Evolutionary conservation across 2,329 filamentous ascomycete species (phyloP).

Genomic region (Paecilomyces variotii): DNA sequence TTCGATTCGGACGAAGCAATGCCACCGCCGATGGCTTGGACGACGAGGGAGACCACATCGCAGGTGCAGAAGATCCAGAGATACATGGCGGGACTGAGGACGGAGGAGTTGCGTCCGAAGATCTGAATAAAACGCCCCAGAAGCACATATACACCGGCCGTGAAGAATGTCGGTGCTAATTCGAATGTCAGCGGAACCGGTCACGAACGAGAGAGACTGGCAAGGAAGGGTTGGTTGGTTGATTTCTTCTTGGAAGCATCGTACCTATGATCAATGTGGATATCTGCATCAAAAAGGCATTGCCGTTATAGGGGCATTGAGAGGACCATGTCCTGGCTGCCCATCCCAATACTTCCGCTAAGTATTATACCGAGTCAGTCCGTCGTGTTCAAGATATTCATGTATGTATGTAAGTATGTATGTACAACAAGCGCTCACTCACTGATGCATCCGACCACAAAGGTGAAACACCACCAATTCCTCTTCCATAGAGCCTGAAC

Average conservation of each 20-base stretch:
- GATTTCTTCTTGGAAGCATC: neutral
- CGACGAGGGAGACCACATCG: slow-evolving; percentile 46
- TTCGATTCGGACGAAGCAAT: slow-evolving; percentile 40
- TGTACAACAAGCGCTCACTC: slow-evolving; percentile 5
- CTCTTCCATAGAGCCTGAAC: slow-evolving; percentile 28
- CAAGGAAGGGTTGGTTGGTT: neutral
- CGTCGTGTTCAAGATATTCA: neutral
- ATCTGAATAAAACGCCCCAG: slow-evolving; percentile 41
- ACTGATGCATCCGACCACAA: slow-evolving; percentile 29
- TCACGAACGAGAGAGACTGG: neutral
- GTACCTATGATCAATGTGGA: slow-evolving; percentile 33
- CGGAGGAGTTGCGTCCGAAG: slow-evolving; percentile 37
- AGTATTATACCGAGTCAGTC: neutral
- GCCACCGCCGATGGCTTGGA: slow-evolving; percentile 51
- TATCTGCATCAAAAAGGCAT: slow-evolving; percentile 45
- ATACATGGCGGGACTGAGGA: slow-evolving; percentile 37
- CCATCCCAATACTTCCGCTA: slow-evolving; percentile 42
- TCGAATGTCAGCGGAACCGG: neutral
- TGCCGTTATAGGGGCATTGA: slow-evolving; percentile 41
- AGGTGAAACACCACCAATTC: slow-evolving; percentile 32
- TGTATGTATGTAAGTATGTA: no score
- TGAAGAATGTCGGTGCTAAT: slow-evolving; percentile 43
- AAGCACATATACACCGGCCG: slow-evolving; percentile 44
- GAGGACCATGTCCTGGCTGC: slow-evolving; percentile 42
- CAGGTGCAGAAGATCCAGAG: slow-evolving; percentile 46